Conservation (phyloP, 2,329 filamentous ascomycete genomes). For the Penicillium verrucosum region DNA sequence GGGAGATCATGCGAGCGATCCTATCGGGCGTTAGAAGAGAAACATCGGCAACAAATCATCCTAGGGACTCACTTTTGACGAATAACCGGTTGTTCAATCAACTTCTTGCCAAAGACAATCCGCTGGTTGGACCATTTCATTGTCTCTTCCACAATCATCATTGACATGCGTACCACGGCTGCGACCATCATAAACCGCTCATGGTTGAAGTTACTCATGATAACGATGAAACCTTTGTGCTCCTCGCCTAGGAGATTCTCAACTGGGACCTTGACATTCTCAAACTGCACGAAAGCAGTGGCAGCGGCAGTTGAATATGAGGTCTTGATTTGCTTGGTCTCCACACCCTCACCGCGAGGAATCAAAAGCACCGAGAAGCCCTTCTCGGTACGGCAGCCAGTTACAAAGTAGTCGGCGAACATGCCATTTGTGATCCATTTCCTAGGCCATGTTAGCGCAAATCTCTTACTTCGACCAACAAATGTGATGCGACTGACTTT, state of each 20-base stretch:
- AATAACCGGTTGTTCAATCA: slow-evolving; percentile 80
- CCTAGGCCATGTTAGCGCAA: slow-evolving; percentile 51
- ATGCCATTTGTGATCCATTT: slow-evolving; percentile 85
- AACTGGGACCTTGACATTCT: slow-evolving; percentile 81
- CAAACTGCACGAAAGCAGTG: slow-evolving; percentile 76
- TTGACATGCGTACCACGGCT: slow-evolving; percentile 61
- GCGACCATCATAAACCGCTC: slow-evolving; percentile 75
- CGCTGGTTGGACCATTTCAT: slow-evolving; percentile 87
- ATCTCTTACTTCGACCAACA: neutral
- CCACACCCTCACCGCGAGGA: slow-evolving; percentile 66
- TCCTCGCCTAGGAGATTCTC: slow-evolving; percentile 76
- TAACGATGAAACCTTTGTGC: slow-evolving; percentile 80
- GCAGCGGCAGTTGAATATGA: slow-evolving; percentile 74
- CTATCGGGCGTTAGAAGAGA: slow-evolving; percentile 33
- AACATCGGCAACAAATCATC: neutral
- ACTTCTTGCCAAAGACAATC: slow-evolving; percentile 75
- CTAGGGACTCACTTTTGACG: slow-evolving; percentile 62
- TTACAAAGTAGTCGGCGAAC: slow-evolving; percentile 80
- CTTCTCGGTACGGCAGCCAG: slow-evolving; percentile 73
- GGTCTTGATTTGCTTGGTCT: slow-evolving; percentile 61
- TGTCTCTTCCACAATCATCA: slow-evolving; percentile 74
- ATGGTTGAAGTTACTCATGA: slow-evolving; percentile 86
- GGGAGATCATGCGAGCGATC: slow-evolving; percentile 81
- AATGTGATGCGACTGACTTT: slow-evolving; percentile 25
- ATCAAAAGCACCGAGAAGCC: slow-evolving; percentile 75